Conservation (phyloP, 2,329 filamentous ascomycete genomes). For the Beauveria australis region DNA sequence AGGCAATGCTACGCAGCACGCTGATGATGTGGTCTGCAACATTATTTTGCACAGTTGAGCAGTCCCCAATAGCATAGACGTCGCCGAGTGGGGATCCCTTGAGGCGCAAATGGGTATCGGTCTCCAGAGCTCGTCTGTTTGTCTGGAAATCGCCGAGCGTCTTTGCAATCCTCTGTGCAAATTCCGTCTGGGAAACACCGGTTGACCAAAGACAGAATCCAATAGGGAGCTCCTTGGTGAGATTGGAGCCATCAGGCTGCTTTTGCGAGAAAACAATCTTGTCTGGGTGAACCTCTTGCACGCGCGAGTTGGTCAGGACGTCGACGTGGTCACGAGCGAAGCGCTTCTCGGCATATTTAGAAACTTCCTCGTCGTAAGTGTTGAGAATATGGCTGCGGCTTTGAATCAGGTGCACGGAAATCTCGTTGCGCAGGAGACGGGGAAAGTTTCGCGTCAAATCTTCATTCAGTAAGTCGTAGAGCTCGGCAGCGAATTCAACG, state of each 20-base stretch:
- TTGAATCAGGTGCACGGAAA: constrained; percentile 95
- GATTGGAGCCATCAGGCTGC: constrained; percentile 57
- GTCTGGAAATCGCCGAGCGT: constrained; percentile 70
- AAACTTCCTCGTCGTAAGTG: constrained; percentile 93
- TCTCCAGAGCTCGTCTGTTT: constrained; percentile 88
- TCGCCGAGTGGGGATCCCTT: constrained; percentile 85
- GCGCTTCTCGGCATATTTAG: constrained; percentile 81
- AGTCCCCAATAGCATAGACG: constrained; percentile 95
- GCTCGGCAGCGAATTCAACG: constrained; percentile 93
- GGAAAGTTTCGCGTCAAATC: constrained; percentile 80
- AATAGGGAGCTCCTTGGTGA: constrained; percentile 91
- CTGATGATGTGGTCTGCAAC: constrained; percentile 82
- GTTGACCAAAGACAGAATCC: constrained; percentile 98
- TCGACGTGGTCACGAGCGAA: constrained; percentile 89
- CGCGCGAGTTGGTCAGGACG: constrained; percentile 84
- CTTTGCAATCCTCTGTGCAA: constrained; percentile 68
- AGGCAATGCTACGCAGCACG: constrained; percentile 83
- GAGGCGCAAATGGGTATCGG: constrained; percentile 84
- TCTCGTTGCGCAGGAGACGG: constrained; percentile 86
- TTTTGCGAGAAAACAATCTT: constrained; percentile 86
- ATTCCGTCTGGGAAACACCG: constrained; percentile 77
- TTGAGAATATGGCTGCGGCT: constrained; percentile 92
- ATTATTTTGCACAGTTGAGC: constrained; percentile 95
- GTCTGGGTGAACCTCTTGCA: constrained; percentile 78
- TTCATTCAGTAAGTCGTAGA: constrained; percentile 94